Base-by-base conservation (phyloP, 2,329 filamentous ascomycete genomes). In the Periconia sp. region DNA sequence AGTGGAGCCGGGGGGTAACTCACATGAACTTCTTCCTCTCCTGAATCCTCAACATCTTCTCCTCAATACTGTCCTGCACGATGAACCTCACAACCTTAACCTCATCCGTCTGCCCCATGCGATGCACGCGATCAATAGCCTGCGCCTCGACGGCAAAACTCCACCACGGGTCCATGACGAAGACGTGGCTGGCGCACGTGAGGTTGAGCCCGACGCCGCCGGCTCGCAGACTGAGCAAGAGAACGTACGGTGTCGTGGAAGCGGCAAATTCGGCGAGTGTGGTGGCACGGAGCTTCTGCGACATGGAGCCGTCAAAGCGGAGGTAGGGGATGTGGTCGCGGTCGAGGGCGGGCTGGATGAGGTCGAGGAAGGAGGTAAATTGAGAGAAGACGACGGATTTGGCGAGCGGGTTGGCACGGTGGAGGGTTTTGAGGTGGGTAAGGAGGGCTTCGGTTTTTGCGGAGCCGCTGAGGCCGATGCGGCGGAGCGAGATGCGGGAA, bases 111-210 rank as follows among this genome's bases (percentile, higher is more conserved):
- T 99, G 94, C 0, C 94, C 94, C 90, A 99, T 97, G 9, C 94
- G 86, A 77, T 99, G 94, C 33, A 99, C 92, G 1, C 94, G 90
- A 77, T 99, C 94, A 67, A 99, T 97, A 9, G 94, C 94, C 75
- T 99, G 94, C 6, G 92, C 91, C 75, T 99, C 94, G 13, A 97
- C 88, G 0, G 94, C 92, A 74, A 93, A 99, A 69, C 90, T 95
- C 94, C 94, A 99, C 94, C 94, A 99, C 0, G 94, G 94, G 74
- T 99, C 94, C 94, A 99, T 97, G 90, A 99, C 95, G 77, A 89
- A 99, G 6, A 99, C 95, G 50, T 90, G 81, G 59, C 88, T 91
- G 6, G 94, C 94, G 61, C 87, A 87, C 0, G 93, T 97, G 56
- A 99, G 76, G 69, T 99, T 99, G 42, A 99, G 80, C 0, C 94